phyloP scores from a whole-genome alignment of 257 asterid species.

The Solanum rostratum region DNA sequence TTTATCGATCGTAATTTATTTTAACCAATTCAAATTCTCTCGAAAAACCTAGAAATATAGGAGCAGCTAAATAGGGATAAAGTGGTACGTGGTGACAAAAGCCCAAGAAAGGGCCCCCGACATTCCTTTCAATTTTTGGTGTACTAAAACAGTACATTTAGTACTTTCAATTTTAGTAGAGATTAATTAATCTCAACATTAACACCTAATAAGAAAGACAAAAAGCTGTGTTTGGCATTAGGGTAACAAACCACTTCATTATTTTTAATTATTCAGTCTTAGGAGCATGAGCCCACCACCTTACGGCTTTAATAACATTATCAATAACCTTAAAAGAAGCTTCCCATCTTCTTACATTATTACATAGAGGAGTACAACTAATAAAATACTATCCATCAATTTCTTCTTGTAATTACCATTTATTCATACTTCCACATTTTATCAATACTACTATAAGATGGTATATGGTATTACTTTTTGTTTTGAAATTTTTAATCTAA shows the following conservation, averaged over 20 bases:
- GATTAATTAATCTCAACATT: not conserved
- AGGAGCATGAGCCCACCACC: not conserved
- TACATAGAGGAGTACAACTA: not conserved
- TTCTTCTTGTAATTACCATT: not conserved
- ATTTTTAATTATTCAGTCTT: not conserved
- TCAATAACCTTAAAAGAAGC: slow-evolving; percentile 3
- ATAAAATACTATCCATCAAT: not conserved
- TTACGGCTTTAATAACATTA: not conserved
- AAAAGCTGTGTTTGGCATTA: not conserved
- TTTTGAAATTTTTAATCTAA: no score
- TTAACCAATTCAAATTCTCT: not conserved
- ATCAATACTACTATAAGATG: not conserved
- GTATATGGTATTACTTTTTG: not conserved
- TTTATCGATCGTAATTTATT: not conserved
- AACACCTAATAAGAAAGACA: not conserved
- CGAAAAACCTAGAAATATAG: not conserved
- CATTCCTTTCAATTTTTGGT: not conserved
- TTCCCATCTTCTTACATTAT: not conserved
- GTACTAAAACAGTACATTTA: not conserved
- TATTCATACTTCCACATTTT: not conserved
- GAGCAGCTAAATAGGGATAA: not conserved
- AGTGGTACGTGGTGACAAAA: not conserved
- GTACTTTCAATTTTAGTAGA: not conserved
- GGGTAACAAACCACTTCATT: not conserved
- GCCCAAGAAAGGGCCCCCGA: not conserved